Percentiles rank a stretch among this genome's conserved stretches.
These are phyloP conservation scores for Rhizoclosmatium globosum DNA, from an alignment of 192 early-diverging fungal genomes.

Conservation along the genomic window DNA sequence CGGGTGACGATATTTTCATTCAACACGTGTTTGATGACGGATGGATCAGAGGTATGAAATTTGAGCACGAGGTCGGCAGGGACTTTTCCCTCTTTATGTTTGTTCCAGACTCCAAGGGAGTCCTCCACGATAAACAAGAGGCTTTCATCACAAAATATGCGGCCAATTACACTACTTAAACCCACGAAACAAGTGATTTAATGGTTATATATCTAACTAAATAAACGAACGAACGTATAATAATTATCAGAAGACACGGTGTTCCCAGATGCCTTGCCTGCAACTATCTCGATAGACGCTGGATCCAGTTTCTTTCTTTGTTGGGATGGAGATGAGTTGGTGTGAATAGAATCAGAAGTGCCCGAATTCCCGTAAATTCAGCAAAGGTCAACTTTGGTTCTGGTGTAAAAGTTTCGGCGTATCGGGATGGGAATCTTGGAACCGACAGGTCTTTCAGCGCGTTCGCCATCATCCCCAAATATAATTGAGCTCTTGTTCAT, in stretches of 20 bases:
- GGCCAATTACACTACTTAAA: not conserved
- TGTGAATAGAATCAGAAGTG: not conserved
- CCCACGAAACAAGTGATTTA: not conserved
- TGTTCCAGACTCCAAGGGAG: not conserved
- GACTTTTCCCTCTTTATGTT: not conserved
- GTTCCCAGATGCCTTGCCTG: not conserved
- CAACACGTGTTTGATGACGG: not conserved
- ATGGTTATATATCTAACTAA: not conserved
- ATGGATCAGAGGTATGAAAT: not conserved
- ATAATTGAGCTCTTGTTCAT: not conserved
- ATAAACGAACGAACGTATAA: not conserved
- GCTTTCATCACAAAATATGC: too few relatives aligned
- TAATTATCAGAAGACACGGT: not conserved
- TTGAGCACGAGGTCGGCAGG: not conserved
- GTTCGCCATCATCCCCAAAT: slow-evolving; percentile 19
- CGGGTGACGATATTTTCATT: not conserved
- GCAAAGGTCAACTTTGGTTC: not conserved
- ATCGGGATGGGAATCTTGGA: not conserved
- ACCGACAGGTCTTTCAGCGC: not conserved
- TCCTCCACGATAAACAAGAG: too few relatives aligned
- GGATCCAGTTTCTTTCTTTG: not conserved
- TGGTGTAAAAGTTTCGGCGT: not conserved
- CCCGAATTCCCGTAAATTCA: not conserved
- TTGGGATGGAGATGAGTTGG: not conserved
- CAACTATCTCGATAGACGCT: not conserved